A percentile compares a stretch with the other conserved stretches of the same genome.
These are phyloP conservation scores for Macrocybe gigantea DNA, from an alignment of 768 basidiomycete genomes.

Conservation along the genomic window DNA sequence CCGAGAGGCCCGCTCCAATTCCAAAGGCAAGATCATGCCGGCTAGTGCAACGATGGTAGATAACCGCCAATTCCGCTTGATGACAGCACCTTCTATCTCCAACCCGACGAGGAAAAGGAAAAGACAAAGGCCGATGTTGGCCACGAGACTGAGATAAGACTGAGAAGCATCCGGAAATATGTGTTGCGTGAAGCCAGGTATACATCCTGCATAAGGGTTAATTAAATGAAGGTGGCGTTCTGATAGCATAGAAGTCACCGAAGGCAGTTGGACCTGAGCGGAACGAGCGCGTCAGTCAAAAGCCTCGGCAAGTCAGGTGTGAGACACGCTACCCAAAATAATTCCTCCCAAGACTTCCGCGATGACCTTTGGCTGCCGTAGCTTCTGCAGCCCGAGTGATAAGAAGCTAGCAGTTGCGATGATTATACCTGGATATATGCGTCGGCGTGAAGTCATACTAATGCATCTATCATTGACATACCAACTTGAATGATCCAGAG, in stretches of 20 bases:
- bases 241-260: conserved; percentile 17
- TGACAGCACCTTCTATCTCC: conserved; percentile 77
- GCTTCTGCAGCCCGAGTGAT: conserved; percentile 61
- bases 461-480: conserved; percentile 21
- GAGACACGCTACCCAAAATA: conserved; percentile 50
- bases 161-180: conserved; percentile 73
- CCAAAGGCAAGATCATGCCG: conserved; percentile 90
- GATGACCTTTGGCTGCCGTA: conserved; percentile 83
- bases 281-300: conserved; percentile 5
- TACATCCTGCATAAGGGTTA: conserved; percentile 43
- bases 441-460: not conserved
- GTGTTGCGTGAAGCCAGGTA: conserved; percentile 82
- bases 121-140: conserved; percentile 83
- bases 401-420: conserved; percentile 73
- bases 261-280: conserved; percentile 44
- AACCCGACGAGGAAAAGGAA: conserved; percentile 93
- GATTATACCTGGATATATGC: conserved; percentile 60
- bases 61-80: conserved; percentile 70
- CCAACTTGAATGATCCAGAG: conserved; percentile 80
- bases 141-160: conserved; percentile 78
- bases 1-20: conserved; percentile 61
- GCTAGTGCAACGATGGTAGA: conserved; percentile 69
- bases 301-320: not conserved
- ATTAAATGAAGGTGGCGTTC: not conserved
- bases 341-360: conserved; percentile 87